A percentile compares a stretch with the other conserved stretches of the same genome.
These are phyloP conservation scores for Trichosporon coremiiforme DNA, from an alignment of 1,284 basidiomycete species.

Conservation along the genomic window DNA sequence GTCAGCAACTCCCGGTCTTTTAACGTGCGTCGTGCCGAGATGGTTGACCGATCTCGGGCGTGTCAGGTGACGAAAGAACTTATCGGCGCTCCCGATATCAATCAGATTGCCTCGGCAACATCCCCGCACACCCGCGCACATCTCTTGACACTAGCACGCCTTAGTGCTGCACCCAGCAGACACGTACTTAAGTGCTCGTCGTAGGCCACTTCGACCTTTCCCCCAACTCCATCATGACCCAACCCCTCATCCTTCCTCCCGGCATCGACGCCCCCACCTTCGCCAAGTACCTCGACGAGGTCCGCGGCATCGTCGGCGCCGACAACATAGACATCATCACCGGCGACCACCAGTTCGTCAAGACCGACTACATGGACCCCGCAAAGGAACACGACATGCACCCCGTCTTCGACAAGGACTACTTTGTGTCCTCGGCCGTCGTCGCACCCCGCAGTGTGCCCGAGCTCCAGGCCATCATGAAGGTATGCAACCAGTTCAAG, in stretches of 20 bases:
- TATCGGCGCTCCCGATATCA: background rate
- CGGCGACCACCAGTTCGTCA: constrained; percentile 26
- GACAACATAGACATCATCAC: constrained; percentile 22
- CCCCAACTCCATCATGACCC: background rate
- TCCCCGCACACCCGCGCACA: background rate
- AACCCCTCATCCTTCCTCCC: constrained; percentile 21
- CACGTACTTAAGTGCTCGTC: background rate
- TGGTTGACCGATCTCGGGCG: background rate
- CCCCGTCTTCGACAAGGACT: constrained; percentile 26
- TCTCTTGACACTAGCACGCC: no score
- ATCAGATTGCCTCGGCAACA: constrained; percentile 1
- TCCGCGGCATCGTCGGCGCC: constrained; percentile 18
- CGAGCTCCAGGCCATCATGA: constrained; percentile 23
- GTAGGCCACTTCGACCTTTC: background rate
- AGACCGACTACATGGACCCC: constrained; percentile 26
- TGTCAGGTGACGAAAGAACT: background rate
- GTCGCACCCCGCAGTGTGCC: constrained; percentile 21
- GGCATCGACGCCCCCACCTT: constrained; percentile 20
- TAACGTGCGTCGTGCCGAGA: background rate
- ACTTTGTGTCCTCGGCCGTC: constrained; percentile 25
- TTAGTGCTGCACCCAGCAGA: no score
- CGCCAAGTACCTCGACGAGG: constrained; percentile 18
- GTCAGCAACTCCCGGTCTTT: background rate
- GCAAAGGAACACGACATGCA: constrained; percentile 30
- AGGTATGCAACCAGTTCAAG: constrained; percentile 24